Percentiles rank a stretch among this genome's conserved stretches.
phyloP scores from a whole-genome alignment of 2,329 filamentous ascomycete genomes.

The Sporothrix dimorphospora region DNA sequence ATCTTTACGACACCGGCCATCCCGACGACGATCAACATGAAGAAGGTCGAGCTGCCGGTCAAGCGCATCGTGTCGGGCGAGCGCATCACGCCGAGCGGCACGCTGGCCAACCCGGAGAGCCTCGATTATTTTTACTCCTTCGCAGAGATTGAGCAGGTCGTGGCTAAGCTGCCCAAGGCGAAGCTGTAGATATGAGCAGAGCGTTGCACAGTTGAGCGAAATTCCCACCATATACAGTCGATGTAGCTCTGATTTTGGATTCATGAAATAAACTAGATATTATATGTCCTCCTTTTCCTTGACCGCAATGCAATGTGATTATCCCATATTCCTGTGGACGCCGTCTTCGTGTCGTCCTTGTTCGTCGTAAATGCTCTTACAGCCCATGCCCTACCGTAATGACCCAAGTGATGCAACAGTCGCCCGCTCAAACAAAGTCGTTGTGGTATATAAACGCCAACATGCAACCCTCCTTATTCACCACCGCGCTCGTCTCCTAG shows the following conservation, averaged over 20 bases:
- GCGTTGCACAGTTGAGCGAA: background rate
- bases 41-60: slow-evolving; percentile 83
- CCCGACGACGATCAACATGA: slow-evolving; percentile 81
- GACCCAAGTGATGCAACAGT: background rate
- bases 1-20: slow-evolving; percentile 82
- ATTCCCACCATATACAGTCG: no score
- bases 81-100: slow-evolving; percentile 74
- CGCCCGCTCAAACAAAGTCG: background rate
- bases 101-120: slow-evolving; percentile 74
- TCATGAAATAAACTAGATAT: background rate
- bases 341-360: background rate
- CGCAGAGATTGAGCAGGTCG: slow-evolving; percentile 67
- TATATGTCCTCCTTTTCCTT: background rate
- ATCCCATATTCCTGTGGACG: background rate
- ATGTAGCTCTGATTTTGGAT: background rate
- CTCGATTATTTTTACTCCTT: slow-evolving; percentile 81
- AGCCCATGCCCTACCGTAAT: background rate
- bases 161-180: slow-evolving; percentile 45
- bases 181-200: slow-evolving; percentile 47
- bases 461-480: background rate
- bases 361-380: slow-evolving; percentile 2
- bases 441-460: slow-evolving; percentile 9
- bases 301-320: background rate
- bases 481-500: background rate
- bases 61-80: slow-evolving; percentile 82